Conservation (phyloP, 2,329 filamentous ascomycete genomes). For the Tolypocladium capitatum region DNA sequence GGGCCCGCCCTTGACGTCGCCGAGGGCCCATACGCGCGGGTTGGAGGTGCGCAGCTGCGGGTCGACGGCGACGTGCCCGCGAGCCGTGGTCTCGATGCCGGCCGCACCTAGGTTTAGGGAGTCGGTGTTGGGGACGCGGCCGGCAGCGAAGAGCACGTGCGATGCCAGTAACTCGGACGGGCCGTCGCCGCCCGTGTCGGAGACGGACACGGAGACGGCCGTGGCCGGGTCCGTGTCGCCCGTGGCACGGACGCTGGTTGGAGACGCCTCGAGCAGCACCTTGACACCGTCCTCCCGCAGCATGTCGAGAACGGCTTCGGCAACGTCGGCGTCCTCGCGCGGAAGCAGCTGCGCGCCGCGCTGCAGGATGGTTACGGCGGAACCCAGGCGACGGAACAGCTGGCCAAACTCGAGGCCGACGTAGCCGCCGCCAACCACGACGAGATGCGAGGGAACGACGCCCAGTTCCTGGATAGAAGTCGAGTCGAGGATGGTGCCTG, state of each 20-base stretch:
- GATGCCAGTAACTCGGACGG: constrained; percentile 19
- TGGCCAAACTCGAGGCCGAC: constrained; percentile 41
- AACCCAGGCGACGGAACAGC: constrained; percentile 34
- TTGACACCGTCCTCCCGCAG: constrained; percentile 31
- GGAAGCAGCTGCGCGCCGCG: constrained; percentile 26
- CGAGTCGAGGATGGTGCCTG: constrained; percentile 25
- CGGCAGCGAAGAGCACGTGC: constrained; percentile 36
- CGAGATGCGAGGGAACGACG: constrained; percentile 30
- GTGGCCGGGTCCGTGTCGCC: constrained; percentile 1
- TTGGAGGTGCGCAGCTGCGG: constrained; percentile 29
- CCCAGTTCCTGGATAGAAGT: constrained; percentile 33
- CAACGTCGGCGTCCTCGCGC: constrained; percentile 34
- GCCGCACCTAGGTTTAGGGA: constrained; percentile 25
- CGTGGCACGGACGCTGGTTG: constrained; percentile 12
- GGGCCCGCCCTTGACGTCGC: constrained; percentile 37
- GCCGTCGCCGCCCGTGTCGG: neutral
- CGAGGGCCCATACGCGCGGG: constrained; percentile 31
- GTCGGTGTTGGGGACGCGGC: constrained; percentile 36
- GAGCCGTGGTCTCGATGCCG: constrained; percentile 24
- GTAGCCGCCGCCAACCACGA: constrained; percentile 39
- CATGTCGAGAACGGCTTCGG: constrained; percentile 26
- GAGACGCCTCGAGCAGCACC: constrained; percentile 23
- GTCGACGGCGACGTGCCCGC: constrained; percentile 30
- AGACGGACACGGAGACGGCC: constrained; percentile 9
- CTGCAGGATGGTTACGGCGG: constrained; percentile 35